phyloP scores from a whole-genome alignment of 2,329 filamentous ascomycete genomes.

The Pseudogymnoascus sp. region DNA sequence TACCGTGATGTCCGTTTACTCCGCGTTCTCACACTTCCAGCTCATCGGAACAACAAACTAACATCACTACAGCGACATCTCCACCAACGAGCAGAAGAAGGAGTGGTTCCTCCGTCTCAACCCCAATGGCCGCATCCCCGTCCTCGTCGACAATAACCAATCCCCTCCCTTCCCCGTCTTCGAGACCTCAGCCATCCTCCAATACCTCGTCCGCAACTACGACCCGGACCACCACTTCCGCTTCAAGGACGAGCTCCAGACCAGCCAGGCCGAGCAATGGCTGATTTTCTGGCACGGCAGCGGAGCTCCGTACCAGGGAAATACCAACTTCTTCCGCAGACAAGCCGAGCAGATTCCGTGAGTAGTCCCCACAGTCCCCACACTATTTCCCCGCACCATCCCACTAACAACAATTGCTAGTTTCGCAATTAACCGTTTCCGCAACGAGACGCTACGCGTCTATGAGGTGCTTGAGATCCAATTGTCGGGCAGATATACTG shows the following conservation, averaged over 20 bases:
- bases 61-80: slow-evolving; percentile 30
- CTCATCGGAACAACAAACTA: neutral
- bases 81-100: slow-evolving; percentile 46
- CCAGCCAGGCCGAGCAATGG: slow-evolving; percentile 42
- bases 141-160: slow-evolving; percentile 34
- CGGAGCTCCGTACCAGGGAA: slow-evolving; percentile 35
- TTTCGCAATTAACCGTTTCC: slow-evolving; percentile 41
- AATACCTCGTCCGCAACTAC: slow-evolving; percentile 41
- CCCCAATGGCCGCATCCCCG: slow-evolving; percentile 31
- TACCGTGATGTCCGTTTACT: slow-evolving; percentile 29
- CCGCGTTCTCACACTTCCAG: neutral
- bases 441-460: slow-evolving; percentile 42
- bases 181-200: slow-evolving; percentile 43
- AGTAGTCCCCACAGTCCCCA: slow-evolving; percentile 17
- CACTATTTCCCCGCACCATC: slow-evolving; percentile 4
- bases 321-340: slow-evolving; percentile 35
- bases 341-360: slow-evolving; percentile 38
- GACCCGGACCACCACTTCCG: slow-evolving; percentile 42
- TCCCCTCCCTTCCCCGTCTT: slow-evolving; percentile 41
- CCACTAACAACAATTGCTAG: neutral
- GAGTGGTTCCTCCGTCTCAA: slow-evolving; percentile 43
- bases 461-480: slow-evolving; percentile 48
- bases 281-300: slow-evolving; percentile 45
- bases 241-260: slow-evolving; percentile 43
- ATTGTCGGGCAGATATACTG: slow-evolving; percentile 42